Evolutionary conservation across 768 basidiomycete species (phyloP), one percentile per base, ranked within the genome.

Genomic region (Tulasnella sp.): DNA sequence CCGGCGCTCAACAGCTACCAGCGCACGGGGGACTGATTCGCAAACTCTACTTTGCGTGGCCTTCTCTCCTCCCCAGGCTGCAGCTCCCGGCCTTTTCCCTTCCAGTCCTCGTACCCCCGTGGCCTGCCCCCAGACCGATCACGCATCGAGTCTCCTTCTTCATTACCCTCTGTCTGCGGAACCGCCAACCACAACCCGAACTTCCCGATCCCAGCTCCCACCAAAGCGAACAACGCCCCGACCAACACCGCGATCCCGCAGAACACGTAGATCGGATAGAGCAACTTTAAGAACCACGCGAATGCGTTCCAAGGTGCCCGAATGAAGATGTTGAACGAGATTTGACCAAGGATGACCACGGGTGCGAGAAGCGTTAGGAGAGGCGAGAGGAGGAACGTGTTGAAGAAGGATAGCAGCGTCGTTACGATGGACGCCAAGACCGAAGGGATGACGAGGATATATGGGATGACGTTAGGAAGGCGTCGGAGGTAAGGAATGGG

Each of bases 251-350:
- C 90, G 0, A 89, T 87, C 1, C 89, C 89, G 52, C 86, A 87
- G 80, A 91, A 88, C 19, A 90, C 87, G 81, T 91, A 91, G 44
- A 91, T 75, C 0, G 91, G 91, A 71, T 89, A 90, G 1, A 91
- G 75, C 14, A 87, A 85, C 9, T 88, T 86, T 24, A 88, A 83
- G 38, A 88, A 78, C 82, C 85, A 87, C 8, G 84, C 74, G 31
- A 84, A 80, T 46, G 88, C 82, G 18, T 82, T 81, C 81, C 88
- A 88, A 0, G 92, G 92, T 31, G 86, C 85, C 81, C 85, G 84
- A 3, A 92, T 56, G 77, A 88, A 85, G 34, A 88, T 52, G 71
- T 88, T 86, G 34, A 87, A 79, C 10, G 87, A 27, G 36, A 90
- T 82, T 18, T 88, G 83, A 42, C 86, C 42, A 80, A 89, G 84